Conservation (phyloP, 2,329 filamentous ascomycete species). For the Penicillium aurantiogriseum region DNA sequence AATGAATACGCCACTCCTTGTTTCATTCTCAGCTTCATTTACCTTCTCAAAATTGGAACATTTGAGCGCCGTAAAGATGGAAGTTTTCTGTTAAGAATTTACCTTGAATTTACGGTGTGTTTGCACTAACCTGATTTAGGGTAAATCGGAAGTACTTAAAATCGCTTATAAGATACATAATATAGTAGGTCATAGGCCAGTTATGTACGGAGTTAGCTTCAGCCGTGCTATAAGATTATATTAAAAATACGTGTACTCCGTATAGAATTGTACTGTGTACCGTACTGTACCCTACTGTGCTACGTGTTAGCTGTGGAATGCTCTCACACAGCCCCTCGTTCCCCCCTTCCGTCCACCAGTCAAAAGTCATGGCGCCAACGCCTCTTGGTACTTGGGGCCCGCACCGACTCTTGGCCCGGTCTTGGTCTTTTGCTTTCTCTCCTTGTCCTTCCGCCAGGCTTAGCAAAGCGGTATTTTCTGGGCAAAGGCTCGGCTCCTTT, state of each 20-base stretch:
- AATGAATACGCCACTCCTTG: not conserved
- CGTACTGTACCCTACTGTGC: slow-evolving; percentile 5
- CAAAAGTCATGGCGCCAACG: slow-evolving; percentile 12
- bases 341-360: slow-evolving; percentile 13
- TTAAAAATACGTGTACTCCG: not conserved
- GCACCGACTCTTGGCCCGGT: slow-evolving; percentile 37
- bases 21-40: not conserved
- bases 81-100: not conserved
- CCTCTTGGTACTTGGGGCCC: slow-evolving; percentile 20
- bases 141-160: not conserved
- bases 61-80: not conserved
- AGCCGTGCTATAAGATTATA: not conserved
- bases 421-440: slow-evolving; percentile 31
- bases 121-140: slow-evolving; percentile 1
- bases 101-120: not conserved
- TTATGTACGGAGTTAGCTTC: not conserved
- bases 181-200: not conserved
- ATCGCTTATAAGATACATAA: not conserved
- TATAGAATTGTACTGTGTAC: not conserved
- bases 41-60: not conserved
- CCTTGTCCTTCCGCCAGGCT: slow-evolving; percentile 33
- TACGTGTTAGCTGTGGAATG: slow-evolving; percentile 13
- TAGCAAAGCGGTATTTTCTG: slow-evolving; percentile 35
- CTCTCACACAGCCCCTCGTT: slow-evolving; percentile 22
- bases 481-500: slow-evolving; percentile 36